Percentiles rank a stretch among this genome's conserved stretches.
Conservation (phyloP, 2,329 filamentous ascomycete species). For the Mycosphaerelloides madeirae region DNA sequence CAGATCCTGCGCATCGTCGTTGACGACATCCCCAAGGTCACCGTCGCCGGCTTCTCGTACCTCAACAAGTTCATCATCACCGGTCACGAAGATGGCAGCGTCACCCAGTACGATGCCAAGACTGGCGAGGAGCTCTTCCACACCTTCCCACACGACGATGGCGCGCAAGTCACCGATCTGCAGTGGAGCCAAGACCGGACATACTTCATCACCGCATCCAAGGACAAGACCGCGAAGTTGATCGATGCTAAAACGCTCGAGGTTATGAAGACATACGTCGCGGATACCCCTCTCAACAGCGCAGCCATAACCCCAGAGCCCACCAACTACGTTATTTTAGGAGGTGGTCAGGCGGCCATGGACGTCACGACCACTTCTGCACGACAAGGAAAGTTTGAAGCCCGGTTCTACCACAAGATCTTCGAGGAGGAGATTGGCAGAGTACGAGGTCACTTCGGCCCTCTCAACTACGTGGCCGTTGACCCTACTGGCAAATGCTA, state of each 20-base stretch:
- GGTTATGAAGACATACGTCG: slow-evolving; percentile 84
- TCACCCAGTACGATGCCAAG: slow-evolving; percentile 90
- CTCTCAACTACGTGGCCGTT: slow-evolving; percentile 89
- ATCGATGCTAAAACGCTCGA: slow-evolving; percentile 80
- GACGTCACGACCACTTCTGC: slow-evolving; percentile 93
- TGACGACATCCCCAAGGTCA: slow-evolving; percentile 87
- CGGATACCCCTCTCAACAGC: slow-evolving; percentile 95
- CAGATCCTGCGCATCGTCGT: slow-evolving; percentile 82
- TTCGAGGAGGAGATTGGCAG: slow-evolving; percentile 98
- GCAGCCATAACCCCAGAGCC: slow-evolving; percentile 92
- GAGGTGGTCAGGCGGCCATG: slow-evolving; percentile 97
- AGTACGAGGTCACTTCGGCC: slow-evolving; percentile 95
- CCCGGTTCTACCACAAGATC: slow-evolving; percentile 99
- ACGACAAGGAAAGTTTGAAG: slow-evolving; percentile 98
- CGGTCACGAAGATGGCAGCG: slow-evolving; percentile 90
- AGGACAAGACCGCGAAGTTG: slow-evolving; percentile 96
- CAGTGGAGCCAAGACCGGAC: slow-evolving; percentile 92
- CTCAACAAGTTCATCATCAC: slow-evolving; percentile 94
- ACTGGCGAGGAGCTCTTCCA: slow-evolving; percentile 78
- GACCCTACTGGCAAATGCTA: slow-evolving; percentile 90
- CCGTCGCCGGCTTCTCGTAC: slow-evolving; percentile 95
- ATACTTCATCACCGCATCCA: slow-evolving; percentile 97
- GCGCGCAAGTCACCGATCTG: slow-evolving; percentile 79
- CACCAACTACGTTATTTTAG: slow-evolving; percentile 97
- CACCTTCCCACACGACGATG: slow-evolving; percentile 78